Base-by-base conservation (phyloP, 1,284 basidiomycete genomes). In the Cutaneotrichosporon sp. region DNA sequence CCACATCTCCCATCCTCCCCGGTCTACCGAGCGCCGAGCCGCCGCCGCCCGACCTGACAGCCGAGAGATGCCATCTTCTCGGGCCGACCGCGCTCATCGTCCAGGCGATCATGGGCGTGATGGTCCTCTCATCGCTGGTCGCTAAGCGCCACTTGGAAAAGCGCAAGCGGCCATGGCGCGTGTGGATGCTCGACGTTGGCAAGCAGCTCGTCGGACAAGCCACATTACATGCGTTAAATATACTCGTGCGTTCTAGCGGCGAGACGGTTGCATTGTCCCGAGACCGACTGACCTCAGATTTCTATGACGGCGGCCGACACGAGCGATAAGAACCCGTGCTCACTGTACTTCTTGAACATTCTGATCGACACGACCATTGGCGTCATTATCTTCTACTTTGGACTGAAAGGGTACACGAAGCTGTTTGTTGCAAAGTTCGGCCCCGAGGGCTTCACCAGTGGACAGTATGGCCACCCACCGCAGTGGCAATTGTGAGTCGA, bases 181-280 rank as follows among this genome's bases (percentile, higher is more conserved):
- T 96, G 76, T 97, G 94, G 89, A 69, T 87, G 32, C 89, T 87
- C 68, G 91, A 94, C 65, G 87, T 94, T 4, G 85, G 84, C 8
- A 94, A 97, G 73, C 94, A 98, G 78, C 78, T 97, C 42, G 80
- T 88, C 20, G 93, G 93, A 29, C 91, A 97, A 70, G 81, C 88
- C 74, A 88, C 92, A 63, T 84, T 97, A 4, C 94, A 97, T 69
- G 82, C 81, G 4, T 78, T 86, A 42, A 97, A 97, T 71, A 81
- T 97, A 20, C 76, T 93, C 35, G 84, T 90, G 54, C 60, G 71
- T 64, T 9, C n/a, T 20, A 14, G 2, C 25, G 32, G 9, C 8
- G 26, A 47, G 29, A 10, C 5, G 31, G 27, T 10, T 27, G 19
- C 11, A 24, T 24, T 19, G 10, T 2, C 6, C 44, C 48, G 33